Evolutionary conservation across 1,284 basidiomycete genomes (phyloP).

Genomic region (Rhizopogon parksii): DNA sequence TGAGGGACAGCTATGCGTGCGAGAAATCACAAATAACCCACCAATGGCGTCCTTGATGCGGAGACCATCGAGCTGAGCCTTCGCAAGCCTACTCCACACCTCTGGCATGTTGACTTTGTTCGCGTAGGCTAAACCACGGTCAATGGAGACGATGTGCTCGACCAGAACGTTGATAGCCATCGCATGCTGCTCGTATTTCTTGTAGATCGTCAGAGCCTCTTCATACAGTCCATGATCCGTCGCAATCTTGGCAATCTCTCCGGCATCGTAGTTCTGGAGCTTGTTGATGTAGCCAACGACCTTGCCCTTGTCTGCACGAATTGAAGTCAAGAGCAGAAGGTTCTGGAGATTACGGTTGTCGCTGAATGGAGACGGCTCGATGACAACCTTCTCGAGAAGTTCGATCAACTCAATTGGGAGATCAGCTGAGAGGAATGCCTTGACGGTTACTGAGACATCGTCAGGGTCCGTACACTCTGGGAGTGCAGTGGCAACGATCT

Average conservation of each 20-base stretch:
- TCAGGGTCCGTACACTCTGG: conserved; percentile 98
- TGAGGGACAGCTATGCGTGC: neutral
- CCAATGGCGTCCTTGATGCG: conserved; percentile 98
- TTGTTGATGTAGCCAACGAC: conserved; percentile 99
- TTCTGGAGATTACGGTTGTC: conserved; percentile 97
- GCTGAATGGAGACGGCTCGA: conserved; percentile 95
- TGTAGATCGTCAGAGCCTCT: conserved; percentile 94
- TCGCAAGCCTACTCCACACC: conserved; percentile 95
- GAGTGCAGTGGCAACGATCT: conserved; percentile 90
- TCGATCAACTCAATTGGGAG: conserved; percentile 97
- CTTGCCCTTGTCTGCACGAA: conserved; percentile 97
- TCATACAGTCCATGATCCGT: conserved; percentile 95
- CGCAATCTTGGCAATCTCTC: conserved; percentile 95
- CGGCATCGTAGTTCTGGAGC: conserved; percentile 90
- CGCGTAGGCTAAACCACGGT: conserved; percentile 94
- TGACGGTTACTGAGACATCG: conserved; percentile 97
- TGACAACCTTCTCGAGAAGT: conserved; percentile 96
- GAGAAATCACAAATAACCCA: conserved; percentile 28
- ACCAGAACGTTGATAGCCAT: conserved; percentile 97
- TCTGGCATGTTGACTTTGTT: conserved; percentile 96
- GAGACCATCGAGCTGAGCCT: conserved; percentile 98
- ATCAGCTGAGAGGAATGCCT: conserved; percentile 96
- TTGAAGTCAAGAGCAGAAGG: conserved; percentile 90
- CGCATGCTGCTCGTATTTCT: conserved; percentile 90
- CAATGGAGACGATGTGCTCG: conserved; percentile 96